Percentiles rank a stretch among this genome's conserved stretches.
phyloP scores from a whole-genome alignment of 2,329 filamentous ascomycete genomes.

The Stromatinia cepivora region DNA sequence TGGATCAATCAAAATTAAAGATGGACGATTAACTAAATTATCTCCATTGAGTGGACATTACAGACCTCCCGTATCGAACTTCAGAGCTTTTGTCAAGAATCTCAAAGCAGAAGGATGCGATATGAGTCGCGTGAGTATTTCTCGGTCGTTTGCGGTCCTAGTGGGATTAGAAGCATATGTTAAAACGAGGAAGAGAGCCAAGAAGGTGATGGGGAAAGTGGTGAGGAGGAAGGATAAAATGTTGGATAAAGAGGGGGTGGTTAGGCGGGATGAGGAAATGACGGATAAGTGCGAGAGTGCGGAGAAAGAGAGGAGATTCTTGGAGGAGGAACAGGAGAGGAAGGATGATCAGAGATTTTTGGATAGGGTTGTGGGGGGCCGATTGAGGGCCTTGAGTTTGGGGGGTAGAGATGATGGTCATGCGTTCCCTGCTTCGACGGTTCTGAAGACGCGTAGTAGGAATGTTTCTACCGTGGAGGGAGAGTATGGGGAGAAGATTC shows the following conservation, averaged over 20 bases:
- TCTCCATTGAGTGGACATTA: slow-evolving; percentile 79
- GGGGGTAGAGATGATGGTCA: background rate
- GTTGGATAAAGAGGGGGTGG: background rate
- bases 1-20: slow-evolving; percentile 80
- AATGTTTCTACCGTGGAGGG: background rate
- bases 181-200: slow-evolving; percentile 63
- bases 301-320: background rate
- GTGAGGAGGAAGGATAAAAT: slow-evolving; percentile 15
- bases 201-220: slow-evolving; percentile 41
- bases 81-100: slow-evolving; percentile 74
- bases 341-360: background rate
- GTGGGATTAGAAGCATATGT: slow-evolving; percentile 80
- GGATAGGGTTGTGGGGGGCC: slow-evolving; percentile 5
- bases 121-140: slow-evolving; percentile 75
- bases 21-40: slow-evolving; percentile 73
- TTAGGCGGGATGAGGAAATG: background rate
- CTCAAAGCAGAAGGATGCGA: slow-evolving; percentile 75
- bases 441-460: background rate
- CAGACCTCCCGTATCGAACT: slow-evolving; percentile 74
- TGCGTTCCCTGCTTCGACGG: no score
- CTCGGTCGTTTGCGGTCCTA: slow-evolving; percentile 77
- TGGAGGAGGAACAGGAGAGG: background rate
- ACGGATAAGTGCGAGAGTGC: slow-evolving; percentile 9
- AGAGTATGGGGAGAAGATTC: background rate
- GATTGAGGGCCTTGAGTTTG: background rate